Percentiles rank a stretch among this genome's conserved stretches.
These are phyloP conservation scores for Scutellaria baicalensis DNA, from an alignment of 257 asterid genomes.

Conservation along the genomic window DNA sequence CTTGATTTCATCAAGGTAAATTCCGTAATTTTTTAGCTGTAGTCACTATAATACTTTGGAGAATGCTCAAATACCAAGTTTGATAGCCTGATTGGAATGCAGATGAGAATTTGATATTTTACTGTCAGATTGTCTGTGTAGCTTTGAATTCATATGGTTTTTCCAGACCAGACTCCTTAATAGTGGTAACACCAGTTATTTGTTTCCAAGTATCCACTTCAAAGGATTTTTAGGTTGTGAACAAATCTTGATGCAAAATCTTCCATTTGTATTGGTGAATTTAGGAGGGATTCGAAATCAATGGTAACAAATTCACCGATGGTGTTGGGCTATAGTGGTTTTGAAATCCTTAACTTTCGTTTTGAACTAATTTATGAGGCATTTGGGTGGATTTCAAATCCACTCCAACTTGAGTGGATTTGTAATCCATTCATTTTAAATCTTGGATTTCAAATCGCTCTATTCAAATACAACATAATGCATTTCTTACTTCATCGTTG, in stretches of 20 bases:
- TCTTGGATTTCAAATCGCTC: too few species aligned
- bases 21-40: background rate
- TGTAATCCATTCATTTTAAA: too few species aligned
- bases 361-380: too few species aligned
- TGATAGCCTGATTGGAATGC: background rate
- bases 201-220: background rate
- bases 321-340: too few species aligned
- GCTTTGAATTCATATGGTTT: background rate
- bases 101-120: background rate
- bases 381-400: too few species aligned
- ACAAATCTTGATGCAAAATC: background rate
- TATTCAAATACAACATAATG: too few species aligned
- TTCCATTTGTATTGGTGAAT: too few species aligned
- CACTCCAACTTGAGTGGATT: too few species aligned
- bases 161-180: background rate
- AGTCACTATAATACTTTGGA: background rate
- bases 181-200: background rate
- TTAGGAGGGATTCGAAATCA: too few species aligned
- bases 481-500: too few species aligned
- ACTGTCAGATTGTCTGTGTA: background rate
- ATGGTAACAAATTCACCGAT: too few species aligned
- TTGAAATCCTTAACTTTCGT: too few species aligned
- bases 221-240: background rate
- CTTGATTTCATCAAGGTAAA: slow-evolving; percentile 61
- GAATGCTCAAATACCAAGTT: background rate